Conservation (phyloP, 441 rosid species). For the Adansonia gregorii region DNA sequence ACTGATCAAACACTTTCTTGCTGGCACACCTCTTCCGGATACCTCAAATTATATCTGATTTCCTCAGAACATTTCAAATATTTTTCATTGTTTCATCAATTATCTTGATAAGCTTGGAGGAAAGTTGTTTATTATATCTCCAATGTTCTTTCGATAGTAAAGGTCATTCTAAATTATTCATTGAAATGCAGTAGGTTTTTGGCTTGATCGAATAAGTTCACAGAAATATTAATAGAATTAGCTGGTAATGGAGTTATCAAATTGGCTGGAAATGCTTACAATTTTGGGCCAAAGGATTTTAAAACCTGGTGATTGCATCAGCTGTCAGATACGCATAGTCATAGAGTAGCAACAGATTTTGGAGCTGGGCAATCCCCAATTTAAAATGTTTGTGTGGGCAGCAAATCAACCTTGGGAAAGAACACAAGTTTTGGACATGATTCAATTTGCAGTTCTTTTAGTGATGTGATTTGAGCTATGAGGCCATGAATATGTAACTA, state of each 20-base stretch:
- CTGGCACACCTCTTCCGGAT: slow-evolving; percentile 63
- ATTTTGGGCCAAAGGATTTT: background rate
- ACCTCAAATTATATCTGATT: slow-evolving; percentile 34
- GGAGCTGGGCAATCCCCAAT: background rate
- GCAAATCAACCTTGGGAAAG: background rate
- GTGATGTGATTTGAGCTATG: background rate
- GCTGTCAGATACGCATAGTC: background rate
- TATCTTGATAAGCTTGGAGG: background rate
- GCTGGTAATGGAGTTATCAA: background rate
- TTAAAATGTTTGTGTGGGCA: background rate
- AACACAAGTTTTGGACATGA: background rate
- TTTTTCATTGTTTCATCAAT: slow-evolving; percentile 17
- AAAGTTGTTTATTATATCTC: background rate
- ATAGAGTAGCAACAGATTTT: background rate
- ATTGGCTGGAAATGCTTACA: background rate
- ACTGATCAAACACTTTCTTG: slow-evolving; percentile 61
- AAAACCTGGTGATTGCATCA: background rate
- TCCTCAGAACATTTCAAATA: slow-evolving; percentile 14
- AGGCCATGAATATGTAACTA: background rate
- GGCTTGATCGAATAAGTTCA: background rate
- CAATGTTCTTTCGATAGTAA: background rate
- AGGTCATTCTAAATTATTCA: background rate
- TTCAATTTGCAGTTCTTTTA: background rate
- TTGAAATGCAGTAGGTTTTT: background rate
- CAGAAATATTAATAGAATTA: background rate